A percentile compares a stretch with the other conserved stretches of the same genome.
phyloP scores from a whole-genome alignment of 495 filamentous ascomycete genomes.

The Jackrogersella minutella region DNA sequence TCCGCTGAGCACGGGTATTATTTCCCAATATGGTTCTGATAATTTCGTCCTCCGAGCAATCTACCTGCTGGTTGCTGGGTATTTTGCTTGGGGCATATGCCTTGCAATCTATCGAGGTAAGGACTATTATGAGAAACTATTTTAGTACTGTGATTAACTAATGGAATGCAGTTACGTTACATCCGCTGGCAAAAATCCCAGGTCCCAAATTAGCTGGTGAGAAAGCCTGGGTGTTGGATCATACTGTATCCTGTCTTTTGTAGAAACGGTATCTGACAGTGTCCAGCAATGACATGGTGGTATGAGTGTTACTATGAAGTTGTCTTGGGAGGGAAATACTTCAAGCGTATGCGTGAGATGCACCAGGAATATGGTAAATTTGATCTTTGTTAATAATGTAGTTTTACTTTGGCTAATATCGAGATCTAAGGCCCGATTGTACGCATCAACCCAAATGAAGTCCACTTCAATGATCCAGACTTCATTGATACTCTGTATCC shows the following conservation, averaged over 20 bases:
- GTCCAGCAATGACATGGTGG: constrained; percentile 47
- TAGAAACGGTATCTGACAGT: background rate
- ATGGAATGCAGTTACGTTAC: background rate
- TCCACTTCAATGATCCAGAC: constrained; percentile 39
- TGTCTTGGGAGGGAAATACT: constrained; percentile 25
- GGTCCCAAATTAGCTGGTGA: constrained; percentile 9
- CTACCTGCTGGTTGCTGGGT: background rate
- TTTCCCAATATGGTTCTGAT: too few species aligned
- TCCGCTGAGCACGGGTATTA: too few species aligned
- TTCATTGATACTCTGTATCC: constrained; percentile 35
- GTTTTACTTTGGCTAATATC: background rate
- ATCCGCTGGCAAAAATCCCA: background rate
- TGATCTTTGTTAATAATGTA: background rate
- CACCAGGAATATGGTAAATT: constrained; percentile 37
- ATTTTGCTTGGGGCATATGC: background rate
- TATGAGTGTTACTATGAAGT: constrained; percentile 58
- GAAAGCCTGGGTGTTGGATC: background rate
- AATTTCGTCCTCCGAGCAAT: too few species aligned
- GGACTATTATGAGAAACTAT: background rate
- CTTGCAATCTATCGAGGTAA: background rate
- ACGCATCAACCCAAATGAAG: constrained; percentile 41
- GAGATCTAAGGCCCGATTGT: constrained; percentile 37
- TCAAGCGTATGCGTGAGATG: constrained; percentile 32
- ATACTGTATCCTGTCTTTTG: too few species aligned
- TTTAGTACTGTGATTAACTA: background rate